Percentiles rank a stretch among this genome's conserved stretches.
Conservation (phyloP, 495 filamentous ascomycete species). For the Lasiosphaeris hirsuta region DNA sequence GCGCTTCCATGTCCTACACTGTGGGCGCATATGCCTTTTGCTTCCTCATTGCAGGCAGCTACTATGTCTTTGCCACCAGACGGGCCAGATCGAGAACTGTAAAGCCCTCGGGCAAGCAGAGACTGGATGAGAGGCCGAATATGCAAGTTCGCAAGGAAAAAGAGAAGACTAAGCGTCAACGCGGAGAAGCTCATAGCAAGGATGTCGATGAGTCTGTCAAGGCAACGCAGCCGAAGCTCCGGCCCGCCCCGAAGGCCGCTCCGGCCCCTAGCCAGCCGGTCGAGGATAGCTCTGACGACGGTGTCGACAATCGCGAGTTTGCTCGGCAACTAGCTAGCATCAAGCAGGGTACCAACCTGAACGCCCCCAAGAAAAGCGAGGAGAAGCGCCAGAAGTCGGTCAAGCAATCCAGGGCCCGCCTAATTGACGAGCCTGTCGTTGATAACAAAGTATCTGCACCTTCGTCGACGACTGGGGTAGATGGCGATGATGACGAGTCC, state of each 20-base stretch:
- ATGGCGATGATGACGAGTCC: slow-evolving; percentile 81
- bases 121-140: slow-evolving; percentile 36
- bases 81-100: slow-evolving; percentile 11
- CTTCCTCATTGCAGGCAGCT: slow-evolving; percentile 49
- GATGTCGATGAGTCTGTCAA: slow-evolving; percentile 29
- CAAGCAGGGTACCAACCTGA: slow-evolving; percentile 60
- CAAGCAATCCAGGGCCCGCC: slow-evolving; percentile 52
- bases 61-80: slow-evolving; percentile 17
- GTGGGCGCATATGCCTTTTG: slow-evolving; percentile 53
- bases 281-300: slow-evolving; percentile 50
- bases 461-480: slow-evolving; percentile 72
- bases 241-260: slow-evolving; percentile 19
- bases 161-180: slow-evolving; percentile 32
- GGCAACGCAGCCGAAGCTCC: slow-evolving; percentile 31
- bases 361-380: slow-evolving; percentile 53
- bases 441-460: slow-evolving; percentile 48
- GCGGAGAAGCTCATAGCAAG: slow-evolving; percentile 26
- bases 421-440: slow-evolving; percentile 30
- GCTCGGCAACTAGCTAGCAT: slow-evolving; percentile 64
- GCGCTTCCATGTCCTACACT: slow-evolving; percentile 39
- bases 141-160: slow-evolving; percentile 36
- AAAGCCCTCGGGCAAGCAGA: slow-evolving; percentile 17
- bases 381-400: slow-evolving; percentile 59
- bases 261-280: slow-evolving; percentile 13
- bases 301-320: slow-evolving; percentile 67